Conservation (phyloP, 805 yeast species). For the Torulaspora microellipsoides region DNA sequence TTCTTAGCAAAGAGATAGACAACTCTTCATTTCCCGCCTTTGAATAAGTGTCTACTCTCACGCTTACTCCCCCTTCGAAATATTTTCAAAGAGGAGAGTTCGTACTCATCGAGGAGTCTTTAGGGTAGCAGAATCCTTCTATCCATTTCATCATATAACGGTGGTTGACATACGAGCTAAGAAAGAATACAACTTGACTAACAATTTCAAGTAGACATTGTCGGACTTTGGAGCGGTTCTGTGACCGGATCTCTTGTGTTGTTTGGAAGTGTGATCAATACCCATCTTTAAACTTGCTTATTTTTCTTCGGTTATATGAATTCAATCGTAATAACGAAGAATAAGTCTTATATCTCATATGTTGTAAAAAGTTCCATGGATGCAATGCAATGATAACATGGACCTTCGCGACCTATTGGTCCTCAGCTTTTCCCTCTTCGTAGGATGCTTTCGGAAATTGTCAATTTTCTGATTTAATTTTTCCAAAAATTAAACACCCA, state of each 20-base stretch:
- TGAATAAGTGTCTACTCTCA: too few relatives aligned
- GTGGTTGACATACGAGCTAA: constrained; percentile 91
- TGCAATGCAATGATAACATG: too few relatives aligned
- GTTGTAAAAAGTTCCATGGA: too few relatives aligned
- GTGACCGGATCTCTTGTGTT: constrained; percentile 93
- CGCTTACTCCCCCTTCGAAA: background rate
- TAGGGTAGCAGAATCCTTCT: constrained; percentile 26
- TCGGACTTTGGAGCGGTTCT: constrained; percentile 99
- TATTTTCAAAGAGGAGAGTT: background rate
- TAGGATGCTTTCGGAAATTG: too few relatives aligned
- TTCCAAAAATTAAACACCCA: too few relatives aligned
- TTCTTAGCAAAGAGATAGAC: background rate
- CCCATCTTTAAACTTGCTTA: constrained; percentile 58
- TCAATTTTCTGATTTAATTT: too few relatives aligned
- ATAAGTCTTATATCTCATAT: too few relatives aligned
- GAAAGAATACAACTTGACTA: constrained; percentile 98
- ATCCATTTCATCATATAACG: constrained; percentile 6
- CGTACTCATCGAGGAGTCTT: background rate
- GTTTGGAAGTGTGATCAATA: constrained; percentile 94
- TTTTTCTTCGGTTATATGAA: background rate
- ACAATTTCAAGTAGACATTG: constrained; percentile 96
- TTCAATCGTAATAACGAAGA: too few relatives aligned
- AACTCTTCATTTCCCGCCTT: background rate
- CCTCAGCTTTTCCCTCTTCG: too few relatives aligned
- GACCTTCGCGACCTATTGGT: too few relatives aligned